Evolutionary conservation across 768 basidiomycete genomes (phyloP).

Genomic region (Serendipita vermifera): DNA sequence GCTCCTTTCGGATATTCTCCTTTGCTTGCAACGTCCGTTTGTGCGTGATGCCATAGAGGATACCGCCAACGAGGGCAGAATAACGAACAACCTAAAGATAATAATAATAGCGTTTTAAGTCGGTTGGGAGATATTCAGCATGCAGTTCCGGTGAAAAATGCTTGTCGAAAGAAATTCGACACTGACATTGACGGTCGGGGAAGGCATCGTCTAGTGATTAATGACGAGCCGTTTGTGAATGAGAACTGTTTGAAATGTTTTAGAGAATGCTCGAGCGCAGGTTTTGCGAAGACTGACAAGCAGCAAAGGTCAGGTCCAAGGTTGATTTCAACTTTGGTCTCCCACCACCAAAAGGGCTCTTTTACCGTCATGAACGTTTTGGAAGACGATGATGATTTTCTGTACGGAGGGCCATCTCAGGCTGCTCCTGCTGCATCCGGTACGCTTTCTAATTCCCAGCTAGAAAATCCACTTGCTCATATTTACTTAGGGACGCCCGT

Average conservation of each 20-base stretch:
- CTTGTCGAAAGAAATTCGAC: background rate
- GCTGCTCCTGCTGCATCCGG: conserved; percentile 1
- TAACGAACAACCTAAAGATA: conserved; percentile 75
- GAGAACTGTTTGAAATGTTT: background rate
- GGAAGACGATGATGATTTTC: conserved; percentile 8
- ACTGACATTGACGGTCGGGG: conserved; percentile 7
- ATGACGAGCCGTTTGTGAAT: no score
- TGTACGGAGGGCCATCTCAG: conserved; percentile 6
- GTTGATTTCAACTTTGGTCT: background rate
- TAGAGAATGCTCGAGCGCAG: background rate
- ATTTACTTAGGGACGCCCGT: no score
- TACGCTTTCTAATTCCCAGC: no score
- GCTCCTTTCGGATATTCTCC: conserved; percentile 63
- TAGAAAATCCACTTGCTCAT: no score
- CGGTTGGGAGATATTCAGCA: background rate
- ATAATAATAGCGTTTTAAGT: background rate
- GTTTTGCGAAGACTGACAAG: background rate
- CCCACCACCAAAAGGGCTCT: background rate
- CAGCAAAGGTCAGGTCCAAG: conserved; percentile 4
- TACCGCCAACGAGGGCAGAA: conserved; percentile 77
- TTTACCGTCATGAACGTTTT: background rate
- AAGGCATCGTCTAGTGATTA: conserved; percentile 1
- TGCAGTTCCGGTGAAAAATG: background rate
- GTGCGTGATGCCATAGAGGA: conserved; percentile 86
- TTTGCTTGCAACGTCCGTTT: conserved; percentile 75